A percentile compares a stretch with the other conserved stretches of the same genome.
These are phyloP conservation scores for Thielaviopsis punctulata DNA, from an alignment of 2,329 filamentous ascomycete genomes.

Conservation along the genomic window DNA sequence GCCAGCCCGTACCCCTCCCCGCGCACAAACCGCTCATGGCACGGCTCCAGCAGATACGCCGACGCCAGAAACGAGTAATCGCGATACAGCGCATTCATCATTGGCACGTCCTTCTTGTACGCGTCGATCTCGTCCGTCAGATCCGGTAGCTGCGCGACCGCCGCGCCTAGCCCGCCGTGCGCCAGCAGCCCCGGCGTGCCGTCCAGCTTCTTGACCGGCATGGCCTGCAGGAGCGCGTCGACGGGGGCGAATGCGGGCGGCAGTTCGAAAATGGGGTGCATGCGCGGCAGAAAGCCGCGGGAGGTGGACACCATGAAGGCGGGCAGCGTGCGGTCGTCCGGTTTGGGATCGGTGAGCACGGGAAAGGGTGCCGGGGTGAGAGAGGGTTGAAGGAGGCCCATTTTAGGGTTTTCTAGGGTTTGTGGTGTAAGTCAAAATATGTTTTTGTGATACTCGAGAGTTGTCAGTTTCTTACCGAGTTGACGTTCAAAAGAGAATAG, in stretches of 20 bases:
- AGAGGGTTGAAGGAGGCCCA: slow-evolving; percentile 7
- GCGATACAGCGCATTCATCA: slow-evolving; percentile 74
- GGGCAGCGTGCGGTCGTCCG: slow-evolving; percentile 44
- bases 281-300: slow-evolving; percentile 56
- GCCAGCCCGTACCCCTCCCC: slow-evolving; percentile 65
- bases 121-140: slow-evolving; percentile 56
- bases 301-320: slow-evolving; percentile 67
- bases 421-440: slow-evolving; percentile 8
- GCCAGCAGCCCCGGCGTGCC: slow-evolving; percentile 66
- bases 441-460: not conserved
- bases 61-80: slow-evolving; percentile 87
- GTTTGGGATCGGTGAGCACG: slow-evolving; percentile 45
- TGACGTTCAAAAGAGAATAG: too few relatives aligned
- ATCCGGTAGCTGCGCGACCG: slow-evolving; percentile 61
- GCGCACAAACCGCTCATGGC: slow-evolving; percentile 55
- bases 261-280: slow-evolving; percentile 43
- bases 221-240: slow-evolving; percentile 53
- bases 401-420: slow-evolving; percentile 7
- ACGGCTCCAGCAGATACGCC: slow-evolving; percentile 80
- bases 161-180: slow-evolving; percentile 52
- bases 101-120: slow-evolving; percentile 53
- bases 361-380: slow-evolving; percentile 28
- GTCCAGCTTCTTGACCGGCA: slow-evolving; percentile 61
- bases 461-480: too few relatives aligned
- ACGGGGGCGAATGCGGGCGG: slow-evolving; percentile 58